These are phyloP conservation scores for Globisporangium radiosum DNA, from an alignment of 352 stramenopile genomes.

Conservation along the genomic window DNA sequence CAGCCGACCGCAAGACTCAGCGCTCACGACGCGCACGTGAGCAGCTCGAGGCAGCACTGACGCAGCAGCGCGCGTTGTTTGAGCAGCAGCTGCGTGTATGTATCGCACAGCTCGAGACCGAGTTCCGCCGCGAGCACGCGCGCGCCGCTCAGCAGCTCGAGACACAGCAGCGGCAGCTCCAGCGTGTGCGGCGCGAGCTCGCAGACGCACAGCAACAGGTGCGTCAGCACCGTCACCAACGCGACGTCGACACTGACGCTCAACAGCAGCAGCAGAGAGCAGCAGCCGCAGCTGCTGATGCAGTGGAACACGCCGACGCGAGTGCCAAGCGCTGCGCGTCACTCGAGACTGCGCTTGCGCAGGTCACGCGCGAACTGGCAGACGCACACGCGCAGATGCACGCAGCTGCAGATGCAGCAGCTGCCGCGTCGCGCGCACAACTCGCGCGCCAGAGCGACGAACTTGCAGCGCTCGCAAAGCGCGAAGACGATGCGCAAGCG, in stretches of 20 bases:
- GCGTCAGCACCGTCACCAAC: neutral
- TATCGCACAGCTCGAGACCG: constrained; percentile 58
- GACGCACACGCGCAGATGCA: neutral
- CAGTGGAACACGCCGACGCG: no score
- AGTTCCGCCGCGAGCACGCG: constrained; percentile 63
- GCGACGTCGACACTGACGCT: neutral
- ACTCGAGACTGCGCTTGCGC: neutral
- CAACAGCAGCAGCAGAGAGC: neutral
- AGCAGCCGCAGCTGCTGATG: no score
- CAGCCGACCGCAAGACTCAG: constrained; percentile 18
- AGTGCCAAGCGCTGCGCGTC: neutral
- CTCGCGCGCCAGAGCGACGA: constrained; percentile 19
- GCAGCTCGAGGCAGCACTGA: constrained; percentile 41
- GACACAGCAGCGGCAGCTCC: constrained; percentile 25
- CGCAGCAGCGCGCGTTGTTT: constrained; percentile 57
- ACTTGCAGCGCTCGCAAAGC: constrained; percentile 20
- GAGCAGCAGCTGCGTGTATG: constrained; percentile 47
- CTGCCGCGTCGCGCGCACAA: constrained; percentile 5
- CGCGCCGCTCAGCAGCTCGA: constrained; percentile 32
- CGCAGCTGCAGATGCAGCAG: neutral
- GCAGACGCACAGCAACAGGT: constrained; percentile 23
- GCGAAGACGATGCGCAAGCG: constrained; percentile 47
- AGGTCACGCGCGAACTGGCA: neutral
- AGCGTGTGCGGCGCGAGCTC: constrained; percentile 13
- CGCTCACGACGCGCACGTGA: constrained; percentile 32